Conservation (phyloP, 1,139 yeast species). For the Wickerhamomyces sp. region DNA sequence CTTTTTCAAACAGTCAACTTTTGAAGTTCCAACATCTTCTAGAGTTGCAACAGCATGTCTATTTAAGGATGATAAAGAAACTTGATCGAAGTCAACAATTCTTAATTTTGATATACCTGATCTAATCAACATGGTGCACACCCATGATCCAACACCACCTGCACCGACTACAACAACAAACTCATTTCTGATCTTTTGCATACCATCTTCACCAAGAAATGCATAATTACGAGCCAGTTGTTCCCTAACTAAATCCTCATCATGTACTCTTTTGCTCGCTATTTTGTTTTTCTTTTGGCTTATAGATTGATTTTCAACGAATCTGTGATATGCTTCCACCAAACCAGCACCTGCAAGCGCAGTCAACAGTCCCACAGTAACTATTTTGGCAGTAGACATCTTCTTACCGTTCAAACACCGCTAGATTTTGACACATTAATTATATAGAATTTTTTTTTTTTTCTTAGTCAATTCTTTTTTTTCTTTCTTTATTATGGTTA, state of each 20-base stretch:
- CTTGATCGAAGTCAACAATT: constrained; percentile 93
- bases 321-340: constrained; percentile 39
- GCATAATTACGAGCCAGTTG: constrained; percentile 93
- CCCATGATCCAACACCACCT: constrained; percentile 99
- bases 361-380: constrained; percentile 31
- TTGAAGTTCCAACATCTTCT: constrained; percentile 85
- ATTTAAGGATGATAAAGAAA: constrained; percentile 82
- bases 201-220: constrained; percentile 81
- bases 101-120: constrained; percentile 80
- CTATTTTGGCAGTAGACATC: constrained; percentile 6
- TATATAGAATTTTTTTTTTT: too few relatives aligned
- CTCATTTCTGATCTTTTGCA: constrained; percentile 68
- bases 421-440: background rate
- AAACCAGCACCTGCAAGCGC: constrained; percentile 38
- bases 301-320: background rate
- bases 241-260: constrained; percentile 78
- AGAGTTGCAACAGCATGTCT: constrained; percentile 91
- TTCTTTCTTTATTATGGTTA: background rate
- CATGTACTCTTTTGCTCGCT: constrained; percentile 32
- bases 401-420: background rate
- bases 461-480: background rate
- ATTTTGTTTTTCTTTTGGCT: constrained; percentile 2
- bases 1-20: constrained; percentile 70
- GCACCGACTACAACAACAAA: constrained; percentile 90
- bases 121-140: constrained; percentile 84